A percentile compares a stretch with the other conserved stretches of the same genome.
These are phyloP conservation scores for Monilinia fructigena DNA, from an alignment of 2,329 filamentous ascomycete genomes.

Conservation along the genomic window DNA sequence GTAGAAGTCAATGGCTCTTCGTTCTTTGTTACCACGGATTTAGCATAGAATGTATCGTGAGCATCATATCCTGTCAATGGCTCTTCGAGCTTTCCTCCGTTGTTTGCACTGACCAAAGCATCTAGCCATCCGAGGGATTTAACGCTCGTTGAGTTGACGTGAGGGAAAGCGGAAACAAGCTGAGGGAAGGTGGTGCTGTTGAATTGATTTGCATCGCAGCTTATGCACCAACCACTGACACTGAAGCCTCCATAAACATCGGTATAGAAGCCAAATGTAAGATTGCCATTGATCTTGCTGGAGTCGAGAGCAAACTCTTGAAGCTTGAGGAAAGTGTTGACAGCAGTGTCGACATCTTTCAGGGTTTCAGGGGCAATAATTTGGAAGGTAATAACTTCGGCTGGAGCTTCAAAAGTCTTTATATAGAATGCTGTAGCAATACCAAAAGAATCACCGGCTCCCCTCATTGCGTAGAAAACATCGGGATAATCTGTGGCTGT, in stretches of 20 bases:
- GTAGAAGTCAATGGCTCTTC: constrained; percentile 20
- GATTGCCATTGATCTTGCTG: constrained; percentile 40
- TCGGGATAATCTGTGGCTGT: constrained; percentile 34
- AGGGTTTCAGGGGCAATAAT: constrained; percentile 24
- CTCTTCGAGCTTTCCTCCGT: not conserved
- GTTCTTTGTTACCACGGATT: constrained; percentile 27
- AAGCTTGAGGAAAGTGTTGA: constrained; percentile 20
- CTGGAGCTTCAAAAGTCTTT: constrained; percentile 42
- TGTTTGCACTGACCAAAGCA: constrained; percentile 27
- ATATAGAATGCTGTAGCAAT: constrained; percentile 39
- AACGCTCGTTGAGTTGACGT: constrained; percentile 30
- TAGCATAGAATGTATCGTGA: constrained; percentile 29
- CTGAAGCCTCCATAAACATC: constrained; percentile 41
- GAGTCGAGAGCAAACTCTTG: constrained; percentile 15
- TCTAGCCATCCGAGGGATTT: constrained; percentile 30
- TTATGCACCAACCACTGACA: constrained; percentile 44
- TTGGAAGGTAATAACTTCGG: constrained; percentile 32
- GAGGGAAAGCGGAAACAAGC: constrained; percentile 41
- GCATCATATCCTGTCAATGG: constrained; percentile 28
- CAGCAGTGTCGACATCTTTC: constrained; percentile 25
- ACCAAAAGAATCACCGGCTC: constrained; percentile 42
- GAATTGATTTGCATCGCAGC: constrained; percentile 40
- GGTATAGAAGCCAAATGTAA: constrained; percentile 45
- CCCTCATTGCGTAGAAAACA: constrained; percentile 41
- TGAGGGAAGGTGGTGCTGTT: constrained; percentile 42